phyloP scores from a whole-genome alignment of 495 filamentous ascomycete genomes.

The Podospora tetraspora region DNA sequence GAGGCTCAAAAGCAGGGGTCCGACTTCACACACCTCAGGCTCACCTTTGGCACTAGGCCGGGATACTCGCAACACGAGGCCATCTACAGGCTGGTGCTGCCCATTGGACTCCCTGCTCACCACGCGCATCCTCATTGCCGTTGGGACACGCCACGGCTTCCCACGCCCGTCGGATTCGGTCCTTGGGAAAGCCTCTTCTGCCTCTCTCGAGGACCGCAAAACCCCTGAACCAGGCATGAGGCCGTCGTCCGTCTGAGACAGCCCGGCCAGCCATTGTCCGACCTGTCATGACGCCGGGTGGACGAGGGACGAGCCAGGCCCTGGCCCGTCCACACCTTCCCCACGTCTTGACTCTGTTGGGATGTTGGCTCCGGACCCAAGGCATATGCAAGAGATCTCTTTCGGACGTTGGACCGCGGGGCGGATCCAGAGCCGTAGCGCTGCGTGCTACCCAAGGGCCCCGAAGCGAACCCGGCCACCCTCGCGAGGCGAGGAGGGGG shows the following conservation, averaged over 20 bases:
- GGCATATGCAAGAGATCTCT: conserved; percentile 19
- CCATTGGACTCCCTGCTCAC: conserved; percentile 15
- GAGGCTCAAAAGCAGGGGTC: conserved; percentile 35
- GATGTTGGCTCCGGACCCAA: conserved; percentile 16
- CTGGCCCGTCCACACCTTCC: conserved; percentile 8
- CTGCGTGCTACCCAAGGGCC: conserved; percentile 6
- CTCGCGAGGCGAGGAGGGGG: not conserved
- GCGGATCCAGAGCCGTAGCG: conserved; percentile 16
- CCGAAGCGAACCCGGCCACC: conserved; percentile 11
- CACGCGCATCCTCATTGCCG: conserved; percentile 23
- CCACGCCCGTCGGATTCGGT: conserved; percentile 14
- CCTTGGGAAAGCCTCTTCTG: conserved; percentile 14
- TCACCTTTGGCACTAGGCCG: conserved; percentile 34
- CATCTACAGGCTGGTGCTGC: conserved; percentile 25
- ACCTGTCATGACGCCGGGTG: conserved; percentile 1
- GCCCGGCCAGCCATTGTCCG: conserved; percentile 3
- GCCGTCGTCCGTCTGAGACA: conserved; percentile 5
- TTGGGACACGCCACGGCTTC: conserved; percentile 13
- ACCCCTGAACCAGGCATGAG: conserved; percentile 13
- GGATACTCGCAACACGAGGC: conserved; percentile 16
- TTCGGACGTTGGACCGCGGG: conserved; percentile 17
- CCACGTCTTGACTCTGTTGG: conserved; percentile 17
- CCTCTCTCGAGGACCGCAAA: conserved; percentile 2
- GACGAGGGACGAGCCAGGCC: conserved; percentile 9
- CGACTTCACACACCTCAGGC: conserved; percentile 30